Conservation (phyloP, 2,329 filamentous ascomycete genomes). For the Nothophoma quercina region DNA sequence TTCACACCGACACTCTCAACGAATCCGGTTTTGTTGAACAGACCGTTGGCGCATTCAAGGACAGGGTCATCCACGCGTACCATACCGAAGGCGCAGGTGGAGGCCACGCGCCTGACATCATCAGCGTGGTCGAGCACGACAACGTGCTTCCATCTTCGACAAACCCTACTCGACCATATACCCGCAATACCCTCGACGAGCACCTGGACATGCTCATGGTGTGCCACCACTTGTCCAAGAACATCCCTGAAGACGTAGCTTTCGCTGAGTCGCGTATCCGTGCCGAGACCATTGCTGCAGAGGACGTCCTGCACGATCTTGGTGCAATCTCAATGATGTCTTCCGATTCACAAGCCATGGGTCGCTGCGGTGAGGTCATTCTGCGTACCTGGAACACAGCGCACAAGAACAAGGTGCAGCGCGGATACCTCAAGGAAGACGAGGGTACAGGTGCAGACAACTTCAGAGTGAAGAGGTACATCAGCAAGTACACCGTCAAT, state of each 20-base stretch:
- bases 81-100: constrained; percentile 96
- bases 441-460: constrained; percentile 83
- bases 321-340: constrained; percentile 98
- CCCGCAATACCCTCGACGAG: constrained; percentile 90
- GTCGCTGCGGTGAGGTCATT: constrained; percentile 91
- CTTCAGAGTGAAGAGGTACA: constrained; percentile 88
- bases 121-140: constrained; percentile 84
- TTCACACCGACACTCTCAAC: constrained; percentile 95
- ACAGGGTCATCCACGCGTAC: constrained; percentile 92
- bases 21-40: constrained; percentile 97
- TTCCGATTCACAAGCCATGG: constrained; percentile 95
- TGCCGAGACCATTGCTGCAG: constrained; percentile 93
- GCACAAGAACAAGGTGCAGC: constrained; percentile 92
- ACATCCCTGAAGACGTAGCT: constrained; percentile 94
- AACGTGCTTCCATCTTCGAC: constrained; percentile 92
- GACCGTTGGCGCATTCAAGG: constrained; percentile 84
- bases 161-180: constrained; percentile 91
- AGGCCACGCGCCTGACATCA: constrained; percentile 95
- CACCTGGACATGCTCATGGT: constrained; percentile 99
- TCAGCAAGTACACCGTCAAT: constrained; percentile 97
- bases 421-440: constrained; percentile 79
- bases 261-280: constrained; percentile 95
- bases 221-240: constrained; percentile 89
- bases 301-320: constrained; percentile 93
- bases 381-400: constrained; percentile 96